phyloP scores from a whole-genome alignment of 495 filamentous ascomycete species.

The Cercophora scortea region DNA sequence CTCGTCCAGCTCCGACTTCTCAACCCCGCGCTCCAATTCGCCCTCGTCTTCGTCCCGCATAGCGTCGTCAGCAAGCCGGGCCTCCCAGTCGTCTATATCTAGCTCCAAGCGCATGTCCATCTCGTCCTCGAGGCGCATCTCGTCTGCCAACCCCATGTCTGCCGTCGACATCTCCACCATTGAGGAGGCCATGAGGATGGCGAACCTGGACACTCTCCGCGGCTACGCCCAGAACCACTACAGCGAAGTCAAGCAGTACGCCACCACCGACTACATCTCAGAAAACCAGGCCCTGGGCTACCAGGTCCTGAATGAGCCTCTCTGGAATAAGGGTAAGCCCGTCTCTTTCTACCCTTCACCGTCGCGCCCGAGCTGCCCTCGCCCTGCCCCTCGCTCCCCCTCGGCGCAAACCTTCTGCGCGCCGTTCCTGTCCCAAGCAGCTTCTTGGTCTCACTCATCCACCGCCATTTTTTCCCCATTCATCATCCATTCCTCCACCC shows the following conservation, averaged over 20 bases:
- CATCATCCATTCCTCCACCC: not conserved
- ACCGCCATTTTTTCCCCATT: not conserved
- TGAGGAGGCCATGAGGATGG: conserved; percentile 46
- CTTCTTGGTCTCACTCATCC: not conserved
- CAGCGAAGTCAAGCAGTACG: conserved; percentile 41
- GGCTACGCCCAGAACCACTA: conserved; percentile 46
- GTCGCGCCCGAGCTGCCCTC: not conserved
- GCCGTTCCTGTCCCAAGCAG: too few species aligned
- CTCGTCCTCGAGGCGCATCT: conserved; percentile 39
- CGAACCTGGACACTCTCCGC: conserved; percentile 42
- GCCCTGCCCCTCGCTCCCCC: not conserved
- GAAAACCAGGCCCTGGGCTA: conserved; percentile 43
- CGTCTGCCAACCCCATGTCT: conserved; percentile 46
- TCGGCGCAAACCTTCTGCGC: conserved; percentile 3
- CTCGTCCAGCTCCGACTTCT: conserved; percentile 38
- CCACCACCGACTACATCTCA: conserved; percentile 40
- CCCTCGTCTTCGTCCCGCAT: conserved; percentile 24
- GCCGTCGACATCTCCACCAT: conserved; percentile 44
- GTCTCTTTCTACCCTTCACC: conserved; percentile 1
- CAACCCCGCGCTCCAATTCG: conserved; percentile 46
- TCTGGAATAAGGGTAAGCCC: conserved; percentile 50
- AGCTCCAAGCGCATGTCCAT: conserved; percentile 45
- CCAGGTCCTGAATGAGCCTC: conserved; percentile 47
- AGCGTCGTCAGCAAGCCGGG: conserved; percentile 36
- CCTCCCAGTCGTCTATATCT: conserved; percentile 43